A percentile compares a stretch with the other conserved stretches of the same genome.
Evolutionary conservation across 2,329 filamentous ascomycete genomes (phyloP).

Genomic region (Diaporthe sp.): DNA sequence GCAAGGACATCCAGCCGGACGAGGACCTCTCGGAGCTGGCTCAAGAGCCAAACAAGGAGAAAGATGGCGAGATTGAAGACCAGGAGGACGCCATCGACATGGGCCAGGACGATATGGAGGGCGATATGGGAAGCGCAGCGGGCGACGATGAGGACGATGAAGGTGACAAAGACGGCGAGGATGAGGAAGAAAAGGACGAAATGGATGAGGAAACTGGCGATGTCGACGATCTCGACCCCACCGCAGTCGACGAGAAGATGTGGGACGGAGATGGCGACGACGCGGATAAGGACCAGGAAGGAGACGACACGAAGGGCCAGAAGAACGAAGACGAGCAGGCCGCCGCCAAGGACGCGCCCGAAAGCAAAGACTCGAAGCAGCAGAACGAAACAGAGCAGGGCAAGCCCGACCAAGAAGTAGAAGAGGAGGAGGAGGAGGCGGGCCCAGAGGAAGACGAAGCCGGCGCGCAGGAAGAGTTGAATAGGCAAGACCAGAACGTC

Average conservation of each 20-base stretch:
- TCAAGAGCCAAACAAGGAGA: constrained; percentile 81
- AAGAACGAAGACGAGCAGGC: constrained; percentile 75
- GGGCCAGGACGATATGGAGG: constrained; percentile 92
- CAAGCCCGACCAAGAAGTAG: constrained; percentile 53
- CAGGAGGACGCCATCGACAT: constrained; percentile 91
- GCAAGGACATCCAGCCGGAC: constrained; percentile 94
- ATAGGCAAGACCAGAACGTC: constrained; percentile 71
- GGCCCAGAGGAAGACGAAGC: constrained; percentile 71
- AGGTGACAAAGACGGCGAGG: constrained; percentile 72
- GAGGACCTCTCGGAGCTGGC: constrained; percentile 94
- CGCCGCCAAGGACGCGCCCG: constrained; percentile 70
- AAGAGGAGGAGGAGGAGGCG: constrained; percentile 57
- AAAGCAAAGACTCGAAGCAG: constrained; percentile 53
- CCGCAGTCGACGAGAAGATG: constrained; percentile 97
- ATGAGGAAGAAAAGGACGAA: constrained; percentile 77
- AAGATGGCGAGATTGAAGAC: constrained; percentile 78
- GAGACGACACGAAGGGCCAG: constrained; percentile 78
- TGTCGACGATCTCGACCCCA: constrained; percentile 91
- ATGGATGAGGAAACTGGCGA: constrained; percentile 93
- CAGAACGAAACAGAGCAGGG: constrained; percentile 61
- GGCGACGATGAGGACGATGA: constrained; percentile 73
- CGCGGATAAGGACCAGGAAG: constrained; percentile 85
- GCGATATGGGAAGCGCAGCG: constrained; percentile 79
- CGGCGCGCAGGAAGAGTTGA: constrained; percentile 68
- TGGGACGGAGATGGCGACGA: constrained; percentile 91